Conservation (phyloP, 495 filamentous ascomycete genomes). For the Aspergillus kassunensis region DNA sequence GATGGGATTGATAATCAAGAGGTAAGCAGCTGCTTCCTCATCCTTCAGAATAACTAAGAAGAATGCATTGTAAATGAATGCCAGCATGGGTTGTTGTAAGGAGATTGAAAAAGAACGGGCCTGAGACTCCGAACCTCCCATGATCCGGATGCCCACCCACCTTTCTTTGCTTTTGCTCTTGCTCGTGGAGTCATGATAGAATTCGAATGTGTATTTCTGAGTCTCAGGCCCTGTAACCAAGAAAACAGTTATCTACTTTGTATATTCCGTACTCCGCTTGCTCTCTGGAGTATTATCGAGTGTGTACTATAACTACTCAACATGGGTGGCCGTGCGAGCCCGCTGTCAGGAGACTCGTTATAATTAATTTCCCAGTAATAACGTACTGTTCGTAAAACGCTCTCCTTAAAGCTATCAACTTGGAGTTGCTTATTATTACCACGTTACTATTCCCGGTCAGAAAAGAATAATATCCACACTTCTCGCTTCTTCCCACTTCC, state of each 20-base stretch:
- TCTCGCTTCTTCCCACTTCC: constrained; percentile 13
- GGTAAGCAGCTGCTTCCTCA: too few relatives aligned
- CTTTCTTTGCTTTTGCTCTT: constrained; percentile 9
- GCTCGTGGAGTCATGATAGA: neutral
- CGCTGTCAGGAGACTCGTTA: neutral
- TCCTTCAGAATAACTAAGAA: too few relatives aligned
- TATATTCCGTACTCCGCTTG: too few relatives aligned
- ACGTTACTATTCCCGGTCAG: constrained; percentile 20
- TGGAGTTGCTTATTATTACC: constrained; percentile 7
- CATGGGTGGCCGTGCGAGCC: too few relatives aligned
- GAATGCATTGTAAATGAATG: too few relatives aligned
- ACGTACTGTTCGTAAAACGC: too few relatives aligned
- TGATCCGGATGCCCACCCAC: constrained; percentile 16
- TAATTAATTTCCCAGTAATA: neutral
- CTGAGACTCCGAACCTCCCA: constrained; percentile 11
- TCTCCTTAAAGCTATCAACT: neutral
- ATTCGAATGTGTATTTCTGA: neutral
- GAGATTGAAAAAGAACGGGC: constrained; percentile 16
- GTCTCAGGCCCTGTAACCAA: too few relatives aligned
- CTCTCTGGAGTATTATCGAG: too few relatives aligned
- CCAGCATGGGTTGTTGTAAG: too few relatives aligned
- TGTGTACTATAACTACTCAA: too few relatives aligned
- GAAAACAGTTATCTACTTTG: too few relatives aligned
- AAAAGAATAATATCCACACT: constrained; percentile 12
- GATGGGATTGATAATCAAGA: too few relatives aligned